Evolutionary conservation across 371 early-diverging fungal species (phyloP), one percentile per base, ranked within the genome.

Genomic region (Mucor irregularis): DNA sequence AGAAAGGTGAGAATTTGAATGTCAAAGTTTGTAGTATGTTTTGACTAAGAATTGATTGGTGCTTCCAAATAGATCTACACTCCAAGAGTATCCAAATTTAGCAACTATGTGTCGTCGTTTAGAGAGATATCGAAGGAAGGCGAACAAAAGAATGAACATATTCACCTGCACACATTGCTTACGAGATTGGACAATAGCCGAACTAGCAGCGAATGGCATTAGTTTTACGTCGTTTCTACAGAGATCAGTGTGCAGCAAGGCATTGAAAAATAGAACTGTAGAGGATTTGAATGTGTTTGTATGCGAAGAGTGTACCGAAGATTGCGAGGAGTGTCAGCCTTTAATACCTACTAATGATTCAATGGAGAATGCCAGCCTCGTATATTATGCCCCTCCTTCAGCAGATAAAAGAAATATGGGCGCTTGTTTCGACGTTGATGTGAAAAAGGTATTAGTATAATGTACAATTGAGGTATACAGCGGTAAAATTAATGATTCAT

Each of bases 121-220:
- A 3, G 71, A 70, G 31, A 37, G 16, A 0, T 63, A 70, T 31
- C 53, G 74, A 9, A 11, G n/a, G 3, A 16, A 21, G 3, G 60
- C 44, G 4, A 21, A 45, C 35, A 29, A 35, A 6, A 22, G 48
- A 1, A 54, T 58, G 9, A 68, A 70, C 26, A 34, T 28, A 2
- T 42, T 74, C 9, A 29, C 42, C 0, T 74, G 74, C 40, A 56
- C 51, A 1, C 68, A 68, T 29, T 74, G 74, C 35, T 4, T 13
- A 4, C 0, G 11, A 0, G 10, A 35, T 0, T 17, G 19, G 1
- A 44, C 58, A 1, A 28, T 67, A 4, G 13, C 29, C 0, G 37
- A 49, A 19, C 25, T 68, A 5, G 29, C 40, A 2, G 17, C 46
- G 6, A 9, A 65, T 22, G 49, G 53, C 1, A 28, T 61, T 3